These are phyloP conservation scores for Lojkania enalia DNA, from an alignment of 2,329 filamentous ascomycete genomes.

Conservation along the genomic window DNA sequence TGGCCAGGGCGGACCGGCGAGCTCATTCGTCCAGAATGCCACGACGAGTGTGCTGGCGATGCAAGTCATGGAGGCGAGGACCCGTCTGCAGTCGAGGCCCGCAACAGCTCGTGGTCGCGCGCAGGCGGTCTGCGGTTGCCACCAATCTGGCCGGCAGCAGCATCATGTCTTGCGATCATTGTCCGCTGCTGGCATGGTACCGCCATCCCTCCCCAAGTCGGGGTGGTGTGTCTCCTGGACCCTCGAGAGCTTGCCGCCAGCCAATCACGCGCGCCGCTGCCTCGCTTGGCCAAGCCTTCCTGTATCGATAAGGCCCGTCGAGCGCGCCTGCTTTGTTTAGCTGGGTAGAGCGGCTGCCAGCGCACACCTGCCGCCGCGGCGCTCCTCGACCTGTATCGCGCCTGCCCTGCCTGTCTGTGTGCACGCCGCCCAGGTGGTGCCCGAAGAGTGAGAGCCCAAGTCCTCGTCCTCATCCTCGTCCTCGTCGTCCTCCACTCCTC, in stretches of 20 bases:
- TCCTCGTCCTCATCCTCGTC: not conserved
- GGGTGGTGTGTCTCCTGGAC: not conserved
- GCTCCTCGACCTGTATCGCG: slow-evolving; percentile 2
- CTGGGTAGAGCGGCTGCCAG: slow-evolving; percentile 18
- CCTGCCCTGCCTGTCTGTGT: slow-evolving; percentile 5
- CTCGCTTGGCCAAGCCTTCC: slow-evolving; percentile 1
- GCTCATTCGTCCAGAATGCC: slow-evolving; percentile 1
- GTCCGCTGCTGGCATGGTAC: slow-evolving; percentile 2
- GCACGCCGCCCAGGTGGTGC: not conserved
- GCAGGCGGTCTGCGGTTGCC: slow-evolving; percentile 14
- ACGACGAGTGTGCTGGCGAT: slow-evolving; percentile 18
- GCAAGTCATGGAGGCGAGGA: slow-evolving; percentile 28
- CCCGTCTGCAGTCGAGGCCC: slow-evolving; percentile 3
- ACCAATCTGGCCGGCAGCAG: slow-evolving; percentile 13
- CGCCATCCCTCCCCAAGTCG: not conserved
- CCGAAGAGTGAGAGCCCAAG: slow-evolving; percentile 1
- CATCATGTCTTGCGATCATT: not conserved
- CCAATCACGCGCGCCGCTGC: slow-evolving; percentile 9
- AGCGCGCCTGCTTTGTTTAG: slow-evolving; percentile 1
- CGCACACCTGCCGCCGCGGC: slow-evolving; percentile 15
- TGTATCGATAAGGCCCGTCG: slow-evolving; percentile 15
- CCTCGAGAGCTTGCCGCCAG: slow-evolving; percentile 13
- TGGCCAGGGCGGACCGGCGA: not conserved
- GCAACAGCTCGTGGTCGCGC: not conserved
- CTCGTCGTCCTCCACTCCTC: slow-evolving; percentile 3